These are phyloP conservation scores for Wallacemonas collosoma DNA, from an alignment of 208 protist genomes.

Conservation along the genomic window DNA sequence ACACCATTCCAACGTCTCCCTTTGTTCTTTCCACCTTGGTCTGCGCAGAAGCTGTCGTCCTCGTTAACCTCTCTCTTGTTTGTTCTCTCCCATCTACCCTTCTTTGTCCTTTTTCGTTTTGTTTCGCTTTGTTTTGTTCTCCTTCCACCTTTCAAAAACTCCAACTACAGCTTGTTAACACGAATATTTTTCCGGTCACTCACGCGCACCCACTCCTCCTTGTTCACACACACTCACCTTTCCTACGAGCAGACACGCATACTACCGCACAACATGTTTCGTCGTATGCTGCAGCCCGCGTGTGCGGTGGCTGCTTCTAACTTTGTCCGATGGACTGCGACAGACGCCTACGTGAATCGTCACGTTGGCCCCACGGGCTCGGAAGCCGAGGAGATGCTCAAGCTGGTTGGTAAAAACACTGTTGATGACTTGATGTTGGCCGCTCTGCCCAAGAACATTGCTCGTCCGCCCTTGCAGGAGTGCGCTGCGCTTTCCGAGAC, in stretches of 20 bases:
- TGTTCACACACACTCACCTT: background rate
- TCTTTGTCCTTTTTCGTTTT: background rate
- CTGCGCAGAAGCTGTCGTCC: background rate
- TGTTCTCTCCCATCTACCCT: background rate
- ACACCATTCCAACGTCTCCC: background rate
- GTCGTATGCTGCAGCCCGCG: slow-evolving; percentile 23
- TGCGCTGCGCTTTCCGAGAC: slow-evolving; percentile 68
- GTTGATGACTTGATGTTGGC: slow-evolving; percentile 83
- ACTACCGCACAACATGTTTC: slow-evolving; percentile 36
- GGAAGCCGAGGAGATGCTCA: slow-evolving; percentile 92
- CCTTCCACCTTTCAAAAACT: background rate
- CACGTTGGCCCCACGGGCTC: slow-evolving; percentile 88
- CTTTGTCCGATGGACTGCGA: slow-evolving; percentile 49
- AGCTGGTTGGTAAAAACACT: slow-evolving; percentile 60
- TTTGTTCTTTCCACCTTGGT: background rate
- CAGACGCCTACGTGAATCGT: slow-evolving; percentile 89
- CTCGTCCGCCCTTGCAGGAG: slow-evolving; percentile 49
- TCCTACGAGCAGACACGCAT: too few relatives aligned
- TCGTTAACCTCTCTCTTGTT: slow-evolving; percentile 11
- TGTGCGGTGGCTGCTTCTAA: background rate
- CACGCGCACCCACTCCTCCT: too few relatives aligned
- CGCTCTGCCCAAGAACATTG: slow-evolving; percentile 72
- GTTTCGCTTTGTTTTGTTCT: background rate
- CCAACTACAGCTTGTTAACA: too few relatives aligned
- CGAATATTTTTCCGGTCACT: too few relatives aligned